Conservation (phyloP, 805 yeast species). For the Kluyveromyces nonfermentans region DNA sequence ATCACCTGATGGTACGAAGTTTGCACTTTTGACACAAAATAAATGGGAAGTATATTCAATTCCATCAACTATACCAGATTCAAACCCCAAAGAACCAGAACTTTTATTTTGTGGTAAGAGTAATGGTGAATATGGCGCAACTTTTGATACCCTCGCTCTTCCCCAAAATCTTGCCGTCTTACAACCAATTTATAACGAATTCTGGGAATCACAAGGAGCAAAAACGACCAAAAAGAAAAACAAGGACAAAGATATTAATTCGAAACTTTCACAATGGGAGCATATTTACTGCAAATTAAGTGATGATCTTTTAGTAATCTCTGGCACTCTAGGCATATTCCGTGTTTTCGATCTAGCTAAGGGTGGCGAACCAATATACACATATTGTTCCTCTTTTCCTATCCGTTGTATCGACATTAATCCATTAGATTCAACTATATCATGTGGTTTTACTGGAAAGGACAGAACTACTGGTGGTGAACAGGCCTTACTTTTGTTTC, state of each 20-base stretch:
- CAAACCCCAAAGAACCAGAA: slow-evolving; percentile 35
- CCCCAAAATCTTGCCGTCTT: slow-evolving; percentile 13
- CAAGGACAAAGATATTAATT: slow-evolving; percentile 7
- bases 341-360: slow-evolving; percentile 51
- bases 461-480: slow-evolving; percentile 60
- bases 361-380: slow-evolving; percentile 55
- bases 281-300: slow-evolving; percentile 52
- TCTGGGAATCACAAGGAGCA: slow-evolving; percentile 5
- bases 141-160: slow-evolving; percentile 32
- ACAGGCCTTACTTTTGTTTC: slow-evolving; percentile 66
- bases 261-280: slow-evolving; percentile 38
- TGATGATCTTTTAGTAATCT: slow-evolving; percentile 47
- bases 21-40: slow-evolving; percentile 56
- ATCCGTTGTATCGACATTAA: slow-evolving; percentile 72
- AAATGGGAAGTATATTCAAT: slow-evolving; percentile 69
- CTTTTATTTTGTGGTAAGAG: slow-evolving; percentile 59
- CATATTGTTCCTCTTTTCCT: slow-evolving; percentile 62
- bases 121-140: slow-evolving; percentile 58
- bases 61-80: slow-evolving; percentile 34
- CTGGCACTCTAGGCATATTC: slow-evolving; percentile 63
- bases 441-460: slow-evolving; percentile 75
- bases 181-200: slow-evolving; percentile 6
- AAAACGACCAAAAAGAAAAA: slow-evolving; percentile 11
- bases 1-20: slow-evolving; percentile 53
- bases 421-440: slow-evolving; percentile 52